These are phyloP conservation scores for Debaryomyces sp. DNA, from an alignment of 1,139 yeast species.

Conservation along the genomic window DNA sequence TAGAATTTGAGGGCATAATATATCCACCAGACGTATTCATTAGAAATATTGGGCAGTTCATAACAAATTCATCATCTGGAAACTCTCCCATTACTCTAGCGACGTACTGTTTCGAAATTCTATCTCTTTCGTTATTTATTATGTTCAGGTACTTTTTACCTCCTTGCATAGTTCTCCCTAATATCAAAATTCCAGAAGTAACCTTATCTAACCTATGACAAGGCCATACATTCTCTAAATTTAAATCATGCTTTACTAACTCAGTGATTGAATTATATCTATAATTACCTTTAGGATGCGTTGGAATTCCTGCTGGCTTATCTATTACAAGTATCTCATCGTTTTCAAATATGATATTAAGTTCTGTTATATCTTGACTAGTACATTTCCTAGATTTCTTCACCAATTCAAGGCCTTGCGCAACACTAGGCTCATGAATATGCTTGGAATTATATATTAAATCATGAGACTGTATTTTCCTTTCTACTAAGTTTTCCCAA, in stretches of 20 bases:
- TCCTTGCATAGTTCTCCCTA: slow-evolving; percentile 51
- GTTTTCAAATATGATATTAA: slow-evolving; percentile 51
- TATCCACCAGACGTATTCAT: slow-evolving; percentile 40
- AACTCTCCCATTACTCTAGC: slow-evolving; percentile 67
- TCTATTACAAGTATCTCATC: slow-evolving; percentile 58
- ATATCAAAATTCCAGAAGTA: slow-evolving; percentile 73
- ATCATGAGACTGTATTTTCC: slow-evolving; percentile 50
- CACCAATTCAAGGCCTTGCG: slow-evolving; percentile 24
- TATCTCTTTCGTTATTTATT: slow-evolving; percentile 37
- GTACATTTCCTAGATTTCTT: slow-evolving; percentile 12
- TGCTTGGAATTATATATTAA: slow-evolving; percentile 50
- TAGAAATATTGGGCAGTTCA: slow-evolving; percentile 40
- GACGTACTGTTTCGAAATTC: slow-evolving; percentile 51
- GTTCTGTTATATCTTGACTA: slow-evolving; percentile 13
- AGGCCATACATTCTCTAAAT: slow-evolving; percentile 46
- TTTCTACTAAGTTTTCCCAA: slow-evolving; percentile 20
- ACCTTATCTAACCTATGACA: slow-evolving; percentile 73
- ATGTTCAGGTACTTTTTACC: slow-evolving; percentile 47
- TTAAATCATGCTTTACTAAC: slow-evolving; percentile 46
- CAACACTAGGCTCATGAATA: slow-evolving; percentile 64
- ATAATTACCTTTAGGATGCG: slow-evolving; percentile 77
- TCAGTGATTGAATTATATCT: slow-evolving; percentile 64
- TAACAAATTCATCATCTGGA: slow-evolving; percentile 34
- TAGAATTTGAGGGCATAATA: slow-evolving; percentile 33
- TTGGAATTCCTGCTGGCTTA: slow-evolving; percentile 78